Percentiles rank a stretch among this genome's conserved stretches.
These are phyloP conservation scores for Colletotrichum spinosum DNA, from an alignment of 2,329 filamentous ascomycete genomes.

Conservation along the genomic window DNA sequence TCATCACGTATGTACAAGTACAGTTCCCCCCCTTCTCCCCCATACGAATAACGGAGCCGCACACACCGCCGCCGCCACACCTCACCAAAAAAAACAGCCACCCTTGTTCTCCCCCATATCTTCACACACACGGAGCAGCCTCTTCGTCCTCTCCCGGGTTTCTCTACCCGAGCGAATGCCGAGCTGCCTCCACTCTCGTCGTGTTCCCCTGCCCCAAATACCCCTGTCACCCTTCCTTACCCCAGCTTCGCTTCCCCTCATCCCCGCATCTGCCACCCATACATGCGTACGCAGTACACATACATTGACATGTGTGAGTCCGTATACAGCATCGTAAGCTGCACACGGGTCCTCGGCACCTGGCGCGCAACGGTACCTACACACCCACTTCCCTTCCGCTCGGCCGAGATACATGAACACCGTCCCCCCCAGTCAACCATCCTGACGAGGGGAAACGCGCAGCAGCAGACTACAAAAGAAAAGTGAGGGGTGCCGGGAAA, in stretches of 20 bases:
- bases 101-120: neutral
- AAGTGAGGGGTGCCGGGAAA: too few species aligned
- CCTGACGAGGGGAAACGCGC: too few species aligned
- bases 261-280: conserved; percentile 11
- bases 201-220: neutral
- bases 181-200: neutral
- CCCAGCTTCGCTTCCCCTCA: neutral
- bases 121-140: neutral
- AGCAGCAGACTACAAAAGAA: too few species aligned
- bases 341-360: conserved; percentile 9
- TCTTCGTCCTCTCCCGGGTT: conserved; percentile 3
- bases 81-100: neutral
- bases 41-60: conserved; percentile 21
- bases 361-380: neutral
- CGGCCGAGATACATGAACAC: conserved; percentile 18
- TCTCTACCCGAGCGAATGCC: conserved; percentile 14
- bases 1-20: neutral
- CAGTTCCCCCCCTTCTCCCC: neutral
- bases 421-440: neutral
- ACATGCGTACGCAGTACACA: neutral
- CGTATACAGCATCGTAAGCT: neutral
- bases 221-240: neutral
- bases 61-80: conserved; percentile 12
- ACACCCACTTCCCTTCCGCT: neutral
- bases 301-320: too few species aligned